Evolutionary conservation across 2,329 filamentous ascomycete species (phyloP), one percentile per base, ranked within the genome.

Genomic region (Anisogramma anomala): DNA sequence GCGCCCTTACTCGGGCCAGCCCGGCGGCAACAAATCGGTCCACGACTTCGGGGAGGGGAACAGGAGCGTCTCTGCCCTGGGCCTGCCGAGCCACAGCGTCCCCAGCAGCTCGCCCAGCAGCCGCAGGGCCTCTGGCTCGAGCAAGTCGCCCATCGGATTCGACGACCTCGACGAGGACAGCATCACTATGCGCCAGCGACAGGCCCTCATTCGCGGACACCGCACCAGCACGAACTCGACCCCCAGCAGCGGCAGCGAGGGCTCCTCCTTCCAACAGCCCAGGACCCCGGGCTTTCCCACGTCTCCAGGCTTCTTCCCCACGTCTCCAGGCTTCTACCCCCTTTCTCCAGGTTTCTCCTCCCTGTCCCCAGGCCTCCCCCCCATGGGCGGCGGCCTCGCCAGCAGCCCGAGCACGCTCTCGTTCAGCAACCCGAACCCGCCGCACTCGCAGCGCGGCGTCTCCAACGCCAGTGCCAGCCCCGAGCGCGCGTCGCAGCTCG

Each of bases 121-220:
- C 27, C 30, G 39, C 28, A 26, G 40, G 36, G 27, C n/a, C 42
- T 35, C 32, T 23, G n/a, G 19, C 11, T 15, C 20, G 26, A 23
- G 30, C 30, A 8, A 17, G n/a, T 15, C 26, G 36, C 27, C 25
- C 15, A 22, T 11, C 22, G 22, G 28, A 7, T 25, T 30, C n/a
- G 9, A 23, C 22, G 54, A 64, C 14, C 72, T 75, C 49, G 84
- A 88, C 46, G 74, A 87, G 42, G 84, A 88, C 46, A 74, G 87
- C 42, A 67, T 89, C 49, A 79, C 84, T 0, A 67, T 91, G 14
- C 81, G 76, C 31, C 74, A 82, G 51, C 77, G 83, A 32, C 72
- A 71, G 41, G 63, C 73, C 33, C 58, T 82, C 20, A 74, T 83
- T 41, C 27, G 27, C 4, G 27, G 17, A n/a, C 74, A 72, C 23